A percentile compares a stretch with the other conserved stretches of the same genome.
Conservation (phyloP, 129 eudicot genomes). For the Silybum marianum region DNA sequence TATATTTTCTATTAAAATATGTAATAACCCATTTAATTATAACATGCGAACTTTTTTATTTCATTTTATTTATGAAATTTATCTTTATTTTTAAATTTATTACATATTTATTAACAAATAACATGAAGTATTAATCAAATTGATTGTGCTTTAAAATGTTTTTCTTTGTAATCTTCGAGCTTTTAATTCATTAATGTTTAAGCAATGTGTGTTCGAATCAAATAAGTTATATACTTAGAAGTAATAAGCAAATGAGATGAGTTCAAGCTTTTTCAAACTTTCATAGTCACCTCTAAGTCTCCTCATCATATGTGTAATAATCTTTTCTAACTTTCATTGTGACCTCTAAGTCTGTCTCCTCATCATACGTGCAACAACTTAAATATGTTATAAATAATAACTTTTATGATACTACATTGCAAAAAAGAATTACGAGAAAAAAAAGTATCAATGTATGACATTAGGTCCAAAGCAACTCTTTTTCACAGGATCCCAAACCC, state of each 20-base stretch:
- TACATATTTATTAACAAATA: no score
- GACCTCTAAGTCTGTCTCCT: not conserved
- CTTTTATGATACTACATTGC: not conserved
- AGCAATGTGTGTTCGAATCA: not conserved
- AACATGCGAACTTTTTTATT: no score
- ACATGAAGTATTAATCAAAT: no score
- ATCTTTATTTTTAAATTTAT: not conserved
- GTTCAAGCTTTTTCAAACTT: no score
- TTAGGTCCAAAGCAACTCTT: conserved; percentile 61
- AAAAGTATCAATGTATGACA: conserved; percentile 24
- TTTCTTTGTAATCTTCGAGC: not conserved
- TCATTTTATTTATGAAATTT: not conserved
- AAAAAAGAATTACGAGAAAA: not conserved
- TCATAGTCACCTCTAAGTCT: no score
- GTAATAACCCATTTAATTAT: no score
- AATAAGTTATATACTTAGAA: not conserved
- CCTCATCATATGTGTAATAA: no score
- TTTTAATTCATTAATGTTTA: not conserved
- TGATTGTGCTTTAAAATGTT: not conserved
- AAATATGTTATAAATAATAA: no score
- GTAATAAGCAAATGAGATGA: not conserved
- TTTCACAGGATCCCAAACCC: conserved; percentile 58
- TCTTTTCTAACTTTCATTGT: not conserved
- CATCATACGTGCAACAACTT: no score
- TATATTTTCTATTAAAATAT: no score